A percentile compares a stretch with the other conserved stretches of the same genome.
Conservation (phyloP, 768 basidiomycete genomes). For the Tricholoma sp. region DNA sequence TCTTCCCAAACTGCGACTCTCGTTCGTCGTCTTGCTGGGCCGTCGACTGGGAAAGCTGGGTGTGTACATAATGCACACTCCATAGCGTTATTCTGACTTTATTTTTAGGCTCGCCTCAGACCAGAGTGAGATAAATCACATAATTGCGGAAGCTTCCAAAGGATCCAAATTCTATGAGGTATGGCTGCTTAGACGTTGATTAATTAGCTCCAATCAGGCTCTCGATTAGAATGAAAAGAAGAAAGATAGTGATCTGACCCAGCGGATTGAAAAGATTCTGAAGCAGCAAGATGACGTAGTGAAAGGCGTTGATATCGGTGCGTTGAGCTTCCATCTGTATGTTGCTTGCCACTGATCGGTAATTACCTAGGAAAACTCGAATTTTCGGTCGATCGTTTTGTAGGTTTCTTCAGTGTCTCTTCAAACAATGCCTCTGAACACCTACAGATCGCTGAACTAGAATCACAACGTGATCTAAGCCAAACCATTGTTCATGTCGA, state of each 20-base stretch:
- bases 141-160: conserved; percentile 88
- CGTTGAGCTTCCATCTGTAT: conserved; percentile 15
- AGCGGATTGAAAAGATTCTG: conserved; percentile 67
- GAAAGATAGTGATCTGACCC: conserved; percentile 82
- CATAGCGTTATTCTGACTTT: not conserved
- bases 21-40: conserved; percentile 77
- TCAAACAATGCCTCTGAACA: not conserved
- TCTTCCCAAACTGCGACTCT: conserved; percentile 70
- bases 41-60: conserved; percentile 89
- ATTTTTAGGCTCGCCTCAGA: conserved; percentile 60
- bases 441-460: conserved; percentile 61
- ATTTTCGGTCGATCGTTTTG: conserved; percentile 61
- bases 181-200: conserved; percentile 12
- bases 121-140: conserved; percentile 79
- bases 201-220: not conserved
- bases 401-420: conserved; percentile 27
- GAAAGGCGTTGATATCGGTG: conserved; percentile 53
- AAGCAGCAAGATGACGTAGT: conserved; percentile 56
- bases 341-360: conserved; percentile 6
- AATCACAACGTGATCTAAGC: conserved; percentile 69
- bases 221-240: conserved; percentile 72
- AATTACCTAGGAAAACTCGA: conserved; percentile 52
- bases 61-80: conserved; percentile 26
- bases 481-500: conserved; percentile 92
- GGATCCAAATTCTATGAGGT: conserved; percentile 92